Base-by-base conservation (phyloP, 83 land plant species). In the Picea mariana region DNA sequence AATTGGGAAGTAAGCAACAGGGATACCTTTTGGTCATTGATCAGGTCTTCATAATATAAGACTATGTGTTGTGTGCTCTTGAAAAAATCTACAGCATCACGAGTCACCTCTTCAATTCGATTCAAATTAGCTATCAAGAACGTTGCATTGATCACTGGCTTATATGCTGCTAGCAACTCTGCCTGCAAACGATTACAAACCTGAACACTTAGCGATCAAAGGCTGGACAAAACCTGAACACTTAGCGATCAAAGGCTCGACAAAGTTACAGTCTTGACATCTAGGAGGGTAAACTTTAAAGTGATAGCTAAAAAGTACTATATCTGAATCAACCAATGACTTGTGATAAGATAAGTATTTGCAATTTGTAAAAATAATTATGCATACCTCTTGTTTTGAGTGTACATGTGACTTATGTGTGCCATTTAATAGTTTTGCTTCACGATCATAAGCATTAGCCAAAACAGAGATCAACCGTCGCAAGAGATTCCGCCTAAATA, bases 401-500 rank as follows among this genome's bases (percentile, higher is more conserved):
- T 96, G 98, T 12, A 92, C 95, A 79, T 96, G 98, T 26, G 98
- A 92, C 73, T 94, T 94, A 77, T 96, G 98, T 16, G 98, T 96
- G 24, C 98, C 98, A 84, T 96, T 96, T 55, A 96, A 81, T 9
- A 83, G 94, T 84, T 88, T 95, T 27, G 81, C 86, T 58, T 81
- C 65, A 71, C 87, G 84, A 81, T 96, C 98, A 87, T 94, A 92
- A 15, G 88, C 87, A 82, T 96, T 96, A 16, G 95, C 98, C 65
- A 94, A 83, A 26, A 92, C 82, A 40, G 97, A 96, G 31, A 96
- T 84, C 69, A 94, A 87, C 60, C 97, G 84, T 27, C 90, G 87
- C 81, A 96, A 78, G n/a, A 89, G 83, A 86, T 96, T 96, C 78
- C 95, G 90, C 52, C 98, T 81, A 75, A 92, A 90, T 49, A 96